These are phyloP conservation scores for Cylindrodendrum hubeiense DNA, from an alignment of 2,329 filamentous ascomycete genomes.

Conservation along the genomic window DNA sequence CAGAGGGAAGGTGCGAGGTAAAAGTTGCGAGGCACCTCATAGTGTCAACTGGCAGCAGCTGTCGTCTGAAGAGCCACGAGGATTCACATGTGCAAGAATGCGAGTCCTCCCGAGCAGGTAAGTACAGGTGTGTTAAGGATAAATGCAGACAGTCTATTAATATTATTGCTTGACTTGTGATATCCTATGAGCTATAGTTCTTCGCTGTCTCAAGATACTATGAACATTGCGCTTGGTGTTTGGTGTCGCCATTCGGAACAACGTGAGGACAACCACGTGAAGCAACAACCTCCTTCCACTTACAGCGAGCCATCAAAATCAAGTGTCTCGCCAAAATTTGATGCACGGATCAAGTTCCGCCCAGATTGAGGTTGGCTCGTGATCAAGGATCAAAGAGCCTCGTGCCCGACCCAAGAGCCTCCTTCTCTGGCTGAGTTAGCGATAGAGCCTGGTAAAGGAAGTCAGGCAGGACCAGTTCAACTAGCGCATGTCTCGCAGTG, in stretches of 20 bases:
- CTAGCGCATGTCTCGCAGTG: too few species aligned
- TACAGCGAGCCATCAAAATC: background rate
- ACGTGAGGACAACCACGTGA: background rate
- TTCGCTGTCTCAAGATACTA: background rate
- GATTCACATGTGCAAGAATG: background rate
- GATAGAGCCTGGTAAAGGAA: background rate
- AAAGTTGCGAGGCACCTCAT: background rate
- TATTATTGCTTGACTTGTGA: background rate
- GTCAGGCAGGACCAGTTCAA: background rate
- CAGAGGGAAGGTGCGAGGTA: conserved; percentile 28
- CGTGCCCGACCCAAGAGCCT: background rate
- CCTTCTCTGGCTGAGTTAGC: background rate
- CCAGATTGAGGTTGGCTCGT: background rate
- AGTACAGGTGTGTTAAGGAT: background rate
- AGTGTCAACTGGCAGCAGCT: conserved; percentile 3
- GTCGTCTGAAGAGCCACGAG: background rate
- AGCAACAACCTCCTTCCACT: background rate
- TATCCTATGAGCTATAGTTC: too few species aligned
- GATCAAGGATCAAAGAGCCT: background rate
- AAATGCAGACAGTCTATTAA: background rate
- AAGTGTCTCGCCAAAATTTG: background rate
- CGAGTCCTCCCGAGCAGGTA: background rate
- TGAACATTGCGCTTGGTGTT: background rate
- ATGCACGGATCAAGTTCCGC: background rate
- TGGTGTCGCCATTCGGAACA: too few species aligned